A percentile compares a stretch with the other conserved stretches of the same genome.
These are phyloP conservation scores for Hemisphaericaspora xylanilytica DNA, from an alignment of 1,139 yeast genomes.

Conservation along the genomic window DNA sequence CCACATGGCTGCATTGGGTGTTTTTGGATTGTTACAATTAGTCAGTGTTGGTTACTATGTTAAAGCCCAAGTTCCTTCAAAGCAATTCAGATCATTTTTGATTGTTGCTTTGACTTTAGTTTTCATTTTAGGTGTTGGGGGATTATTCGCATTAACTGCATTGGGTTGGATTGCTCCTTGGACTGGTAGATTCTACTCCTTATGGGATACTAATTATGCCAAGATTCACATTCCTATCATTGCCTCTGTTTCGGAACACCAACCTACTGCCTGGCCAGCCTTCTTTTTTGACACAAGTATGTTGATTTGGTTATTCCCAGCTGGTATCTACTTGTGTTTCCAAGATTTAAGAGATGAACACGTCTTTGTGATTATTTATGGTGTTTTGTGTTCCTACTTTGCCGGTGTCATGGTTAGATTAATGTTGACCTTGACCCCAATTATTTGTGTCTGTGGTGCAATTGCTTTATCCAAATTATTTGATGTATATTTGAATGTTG, in stretches of 20 bases:
- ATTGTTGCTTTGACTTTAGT: slow-evolving; percentile 57
- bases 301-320: slow-evolving; percentile 98
- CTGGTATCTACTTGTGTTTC: slow-evolving; percentile 88
- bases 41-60: slow-evolving; percentile 85
- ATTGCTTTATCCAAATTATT: slow-evolving; percentile 81
- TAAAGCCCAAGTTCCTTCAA: slow-evolving; percentile 67
- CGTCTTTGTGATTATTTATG: slow-evolving; percentile 85
- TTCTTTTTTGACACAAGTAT: slow-evolving; percentile 92
- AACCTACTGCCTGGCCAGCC: slow-evolving; percentile 99
- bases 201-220: slow-evolving; percentile 98
- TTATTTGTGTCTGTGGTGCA: slow-evolving; percentile 88
- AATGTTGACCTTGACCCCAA: slow-evolving; percentile 95
- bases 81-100: slow-evolving; percentile 74
- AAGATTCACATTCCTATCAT: slow-evolving; percentile 97
- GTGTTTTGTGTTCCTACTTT: slow-evolving; percentile 90
- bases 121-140: slow-evolving; percentile 62
- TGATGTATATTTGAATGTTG: slow-evolving; percentile 76
- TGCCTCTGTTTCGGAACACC: slow-evolving; percentile 98
- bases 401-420: slow-evolving; percentile 99
- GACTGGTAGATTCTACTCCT: slow-evolving; percentile 98
- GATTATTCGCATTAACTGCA: slow-evolving; percentile 76
- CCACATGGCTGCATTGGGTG: slow-evolving; percentile 98
- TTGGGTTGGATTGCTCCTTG: slow-evolving; percentile 97
- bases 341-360: slow-evolving; percentile 90
- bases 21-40: slow-evolving; percentile 90